Conservation (phyloP, 2,329 filamentous ascomycete genomes). For the Ceratocystis eucalypticola region DNA sequence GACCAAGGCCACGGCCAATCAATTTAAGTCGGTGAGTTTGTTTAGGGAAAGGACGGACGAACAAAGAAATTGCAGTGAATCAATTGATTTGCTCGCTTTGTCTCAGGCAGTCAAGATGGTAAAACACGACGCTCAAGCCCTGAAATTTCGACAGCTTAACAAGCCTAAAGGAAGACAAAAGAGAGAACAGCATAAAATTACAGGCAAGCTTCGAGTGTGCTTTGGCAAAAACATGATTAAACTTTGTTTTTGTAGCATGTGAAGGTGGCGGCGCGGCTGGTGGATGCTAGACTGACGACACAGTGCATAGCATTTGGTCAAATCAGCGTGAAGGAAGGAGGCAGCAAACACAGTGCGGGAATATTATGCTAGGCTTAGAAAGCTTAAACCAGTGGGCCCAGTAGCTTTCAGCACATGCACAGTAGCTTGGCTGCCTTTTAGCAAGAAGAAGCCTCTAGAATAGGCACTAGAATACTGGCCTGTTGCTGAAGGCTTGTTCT, state of each 20-base stretch:
- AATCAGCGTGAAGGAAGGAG: neutral
- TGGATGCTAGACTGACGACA: constrained; percentile 2
- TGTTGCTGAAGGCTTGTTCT: neutral
- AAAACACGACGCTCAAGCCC: neutral
- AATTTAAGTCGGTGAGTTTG: neutral
- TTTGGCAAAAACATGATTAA: neutral
- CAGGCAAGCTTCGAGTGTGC: neutral
- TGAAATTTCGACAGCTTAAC: neutral
- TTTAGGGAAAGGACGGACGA: neutral
- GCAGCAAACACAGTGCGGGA: neutral
- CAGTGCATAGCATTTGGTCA: neutral
- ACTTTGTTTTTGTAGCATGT: neutral
- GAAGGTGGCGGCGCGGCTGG: neutral
- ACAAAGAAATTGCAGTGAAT: neutral
- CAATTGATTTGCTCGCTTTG: neutral
- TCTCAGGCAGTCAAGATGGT: neutral
- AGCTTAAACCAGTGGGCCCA: no score
- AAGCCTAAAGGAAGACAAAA: neutral
- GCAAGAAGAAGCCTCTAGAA: no score
- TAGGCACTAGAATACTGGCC: neutral
- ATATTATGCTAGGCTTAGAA: no score
- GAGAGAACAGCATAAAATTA: neutral
- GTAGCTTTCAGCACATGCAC: no score
- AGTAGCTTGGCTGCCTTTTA: no score
- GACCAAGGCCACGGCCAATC: no score